phyloP scores from a whole-genome alignment of 2,329 filamentous ascomycete species.

The Xylariaceae sp. region DNA sequence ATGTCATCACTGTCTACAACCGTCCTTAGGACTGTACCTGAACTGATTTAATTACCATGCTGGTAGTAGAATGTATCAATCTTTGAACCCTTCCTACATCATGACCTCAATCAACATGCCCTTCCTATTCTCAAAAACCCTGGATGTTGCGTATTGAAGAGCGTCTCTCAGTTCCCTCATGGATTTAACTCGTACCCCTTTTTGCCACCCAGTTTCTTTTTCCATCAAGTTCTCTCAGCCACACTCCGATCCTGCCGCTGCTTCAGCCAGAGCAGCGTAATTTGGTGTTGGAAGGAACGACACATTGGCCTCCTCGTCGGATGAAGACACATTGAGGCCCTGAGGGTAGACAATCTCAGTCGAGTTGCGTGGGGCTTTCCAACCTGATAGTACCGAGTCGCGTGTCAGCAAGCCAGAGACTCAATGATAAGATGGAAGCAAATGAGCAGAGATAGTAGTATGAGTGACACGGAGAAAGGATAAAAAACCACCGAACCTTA shows the following conservation, averaged over 20 bases:
- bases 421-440: too few species aligned
- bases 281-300: constrained; percentile 28
- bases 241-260: constrained; percentile 22
- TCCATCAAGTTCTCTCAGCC: constrained; percentile 11
- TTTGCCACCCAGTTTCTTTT: constrained; percentile 15
- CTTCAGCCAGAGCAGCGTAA: constrained; percentile 26
- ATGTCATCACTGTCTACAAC: too few species aligned
- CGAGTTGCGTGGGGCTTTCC: constrained; percentile 28
- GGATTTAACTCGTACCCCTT: constrained; percentile 19
- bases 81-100: constrained; percentile 12
- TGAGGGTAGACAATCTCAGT: constrained; percentile 25
- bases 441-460: background rate
- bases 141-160: constrained; percentile 9
- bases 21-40: too few species aligned
- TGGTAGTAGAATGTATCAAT: too few species aligned
- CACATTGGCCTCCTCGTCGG: constrained; percentile 26
- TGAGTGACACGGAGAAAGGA: background rate
- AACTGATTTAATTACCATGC: too few species aligned
- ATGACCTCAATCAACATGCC: constrained; percentile 25
- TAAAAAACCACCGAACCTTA: constrained; percentile 23
- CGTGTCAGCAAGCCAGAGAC: too few species aligned
- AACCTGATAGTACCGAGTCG: constrained; percentile 14
- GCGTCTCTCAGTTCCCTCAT: constrained; percentile 19
- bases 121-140: constrained; percentile 17
- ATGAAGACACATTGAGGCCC: constrained; percentile 19